phyloP scores from a whole-genome alignment of 2,329 filamentous ascomycete genomes.

The Bipolaris zeicola region DNA sequence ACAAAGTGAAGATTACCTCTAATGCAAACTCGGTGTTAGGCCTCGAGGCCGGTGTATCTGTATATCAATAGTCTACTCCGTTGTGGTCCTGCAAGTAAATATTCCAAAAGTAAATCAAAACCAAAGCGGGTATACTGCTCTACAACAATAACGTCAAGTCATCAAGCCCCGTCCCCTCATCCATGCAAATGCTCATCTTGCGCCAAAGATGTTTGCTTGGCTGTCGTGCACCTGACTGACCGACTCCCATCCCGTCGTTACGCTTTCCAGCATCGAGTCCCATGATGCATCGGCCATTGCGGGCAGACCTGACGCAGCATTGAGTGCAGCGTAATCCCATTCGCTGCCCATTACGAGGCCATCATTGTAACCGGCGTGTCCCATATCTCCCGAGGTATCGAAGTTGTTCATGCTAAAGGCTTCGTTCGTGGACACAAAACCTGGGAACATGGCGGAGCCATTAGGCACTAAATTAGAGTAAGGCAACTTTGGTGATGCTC shows the following conservation, averaged over 20 bases:
- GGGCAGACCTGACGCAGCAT: slow-evolving; percentile 36
- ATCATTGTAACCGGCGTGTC: slow-evolving; percentile 23
- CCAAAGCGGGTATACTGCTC: slow-evolving; percentile 30
- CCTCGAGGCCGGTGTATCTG: not conserved
- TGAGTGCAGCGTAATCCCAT: slow-evolving; percentile 40
- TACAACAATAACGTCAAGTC: not conserved
- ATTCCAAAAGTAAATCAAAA: slow-evolving; percentile 1
- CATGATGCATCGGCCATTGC: slow-evolving; percentile 43
- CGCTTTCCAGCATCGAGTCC: slow-evolving; percentile 46
- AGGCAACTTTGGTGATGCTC: slow-evolving; percentile 32
- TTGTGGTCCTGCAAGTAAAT: not conserved
- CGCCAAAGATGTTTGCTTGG: slow-evolving; percentile 4
- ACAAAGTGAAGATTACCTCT: not conserved
- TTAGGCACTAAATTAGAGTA: slow-evolving; percentile 2
- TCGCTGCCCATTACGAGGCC: slow-evolving; percentile 36
- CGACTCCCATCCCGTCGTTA: slow-evolving; percentile 43
- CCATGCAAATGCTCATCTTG: not conserved
- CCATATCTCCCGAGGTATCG: slow-evolving; percentile 7
- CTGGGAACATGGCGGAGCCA: slow-evolving; percentile 7
- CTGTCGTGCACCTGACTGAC: slow-evolving; percentile 20
- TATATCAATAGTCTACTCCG: slow-evolving; percentile 2
- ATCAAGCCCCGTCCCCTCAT: not conserved
- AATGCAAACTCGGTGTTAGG: not conserved
- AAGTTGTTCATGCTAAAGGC: slow-evolving; percentile 15
- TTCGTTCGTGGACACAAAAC: slow-evolving; percentile 8